Evolutionary conservation across 192 early-diverging fungal genomes (phyloP).

Genomic region (Linnemannia elongata): DNA sequence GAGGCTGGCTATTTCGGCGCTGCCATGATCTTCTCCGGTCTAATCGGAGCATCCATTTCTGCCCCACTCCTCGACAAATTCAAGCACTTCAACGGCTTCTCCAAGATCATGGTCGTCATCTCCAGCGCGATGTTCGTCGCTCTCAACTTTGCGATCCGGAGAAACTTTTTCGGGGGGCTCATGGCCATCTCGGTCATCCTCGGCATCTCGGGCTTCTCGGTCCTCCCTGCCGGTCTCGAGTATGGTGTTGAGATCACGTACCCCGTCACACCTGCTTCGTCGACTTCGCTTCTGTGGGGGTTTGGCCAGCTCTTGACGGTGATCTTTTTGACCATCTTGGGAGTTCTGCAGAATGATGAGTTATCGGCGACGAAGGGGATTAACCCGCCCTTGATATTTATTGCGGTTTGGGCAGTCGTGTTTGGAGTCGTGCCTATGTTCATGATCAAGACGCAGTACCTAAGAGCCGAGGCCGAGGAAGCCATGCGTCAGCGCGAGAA

Average conservation of each 20-base stretch:
- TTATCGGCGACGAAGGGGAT: constrained; percentile 20
- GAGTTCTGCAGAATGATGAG: constrained; percentile 16
- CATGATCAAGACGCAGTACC: constrained; percentile 20
- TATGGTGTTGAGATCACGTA: constrained; percentile 38
- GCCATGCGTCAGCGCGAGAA: background rate
- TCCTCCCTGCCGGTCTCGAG: constrained; percentile 31
- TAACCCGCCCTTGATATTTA: constrained; percentile 33
- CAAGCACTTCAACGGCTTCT: constrained; percentile 59
- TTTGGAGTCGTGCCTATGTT: constrained; percentile 29
- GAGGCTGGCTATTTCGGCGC: constrained; percentile 68
- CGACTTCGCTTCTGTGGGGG: constrained; percentile 33
- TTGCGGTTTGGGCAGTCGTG: constrained; percentile 23
- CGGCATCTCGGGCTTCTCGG: constrained; percentile 27
- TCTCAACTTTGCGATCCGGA: constrained; percentile 50
- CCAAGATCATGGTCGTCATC: constrained; percentile 56
- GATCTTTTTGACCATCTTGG: constrained; percentile 25
- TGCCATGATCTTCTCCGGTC: constrained; percentile 63
- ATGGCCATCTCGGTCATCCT: constrained; percentile 12
- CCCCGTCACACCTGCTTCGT: constrained; percentile 33
- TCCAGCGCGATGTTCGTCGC: constrained; percentile 45
- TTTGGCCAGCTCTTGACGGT: constrained; percentile 26
- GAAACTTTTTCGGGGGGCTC: constrained; percentile 12
- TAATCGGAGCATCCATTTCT: constrained; percentile 62
- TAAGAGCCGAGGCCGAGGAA: constrained; percentile 26
- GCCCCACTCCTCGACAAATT: constrained; percentile 64